phyloP scores from a whole-genome alignment of 768 basidiomycete species.

The Boletus eberwhitei region DNA sequence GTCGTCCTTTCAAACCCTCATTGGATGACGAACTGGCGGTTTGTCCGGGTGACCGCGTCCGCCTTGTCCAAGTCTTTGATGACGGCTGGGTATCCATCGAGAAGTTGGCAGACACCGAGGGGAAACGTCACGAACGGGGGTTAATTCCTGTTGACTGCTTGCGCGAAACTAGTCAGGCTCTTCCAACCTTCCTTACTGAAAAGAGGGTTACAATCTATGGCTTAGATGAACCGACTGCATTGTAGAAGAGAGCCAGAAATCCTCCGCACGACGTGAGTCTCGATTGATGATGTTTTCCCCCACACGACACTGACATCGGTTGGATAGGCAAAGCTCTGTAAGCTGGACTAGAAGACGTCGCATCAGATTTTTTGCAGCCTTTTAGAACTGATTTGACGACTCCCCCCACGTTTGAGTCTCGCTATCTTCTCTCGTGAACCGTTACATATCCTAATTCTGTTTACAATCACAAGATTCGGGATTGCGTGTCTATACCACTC shows the following conservation, averaged over 20 bases:
- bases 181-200: conserved; percentile 47
- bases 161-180: conserved; percentile 43
- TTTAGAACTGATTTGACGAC: conserved; percentile 1
- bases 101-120: conserved; percentile 27
- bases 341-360: not conserved
- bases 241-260: not conserved
- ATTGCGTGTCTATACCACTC: conserved; percentile 15
- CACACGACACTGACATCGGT: not conserved
- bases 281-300: not conserved
- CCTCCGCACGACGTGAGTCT: conserved; percentile 2
- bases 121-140: conserved; percentile 33
- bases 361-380: not conserved
- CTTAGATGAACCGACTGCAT: not conserved
- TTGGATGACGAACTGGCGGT: conserved; percentile 61
- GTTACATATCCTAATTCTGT: not conserved
- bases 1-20: conserved; percentile 54
- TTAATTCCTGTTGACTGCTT: conserved; percentile 73
- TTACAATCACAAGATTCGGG: conserved; percentile 3
- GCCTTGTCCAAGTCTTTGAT: conserved; percentile 53
- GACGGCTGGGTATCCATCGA: conserved; percentile 72
- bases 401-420: not conserved
- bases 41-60: conserved; percentile 47
- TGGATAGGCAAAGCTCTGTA: not conserved
- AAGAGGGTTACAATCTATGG: conserved; percentile 45
- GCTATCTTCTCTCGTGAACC: not conserved